Base-by-base conservation (phyloP, 148 eudicot species). In the Rhododendron molle region DNA sequence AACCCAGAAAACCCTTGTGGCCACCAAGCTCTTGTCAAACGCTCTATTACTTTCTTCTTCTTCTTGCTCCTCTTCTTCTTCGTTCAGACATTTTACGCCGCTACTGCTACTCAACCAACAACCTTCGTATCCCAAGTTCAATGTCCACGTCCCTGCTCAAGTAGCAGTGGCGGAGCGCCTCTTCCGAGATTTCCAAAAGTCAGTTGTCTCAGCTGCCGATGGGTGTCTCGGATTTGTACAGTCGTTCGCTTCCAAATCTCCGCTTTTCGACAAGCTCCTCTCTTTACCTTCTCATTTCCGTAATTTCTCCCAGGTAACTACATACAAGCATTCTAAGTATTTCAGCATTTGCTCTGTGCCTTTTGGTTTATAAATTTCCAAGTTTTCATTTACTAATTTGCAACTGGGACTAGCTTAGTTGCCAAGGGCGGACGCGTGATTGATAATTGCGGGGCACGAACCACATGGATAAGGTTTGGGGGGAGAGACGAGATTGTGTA, bases 261-360 rank as follows among this genome's bases (percentile, higher is more conserved):
- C 93, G 15, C 36, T 94, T 87, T 34, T 94, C 18, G 85, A 47
- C 38, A 91, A 88, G 34, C 60, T 94, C n/a, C 76, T 90, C 8
- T 88, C 94, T 83, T 83, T 95, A 40, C 87, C 94, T 49, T 91
- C 94, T 52, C 86, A 91, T 12, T 78, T 92, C 65, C 92, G 88
- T 13, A 82, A 85, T 69, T 90, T 92, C 88, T 88, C 88, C 74
- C 95, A 94, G 98, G 98, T 94, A 89, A 18, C 60, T 54, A 4
- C 60, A 0, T 54, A 54, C 60, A 54, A 54, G 7, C 60, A 54
- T 54, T 54, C 60, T 14, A 30, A 30, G 46, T 34, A 32, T 34
- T 26, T 49, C 65, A 80, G 40, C 50, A 28, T 78, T 43, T n/a
- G 32, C 32, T 11, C 81, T 18, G 44, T 44, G 81, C 34, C 16